A percentile compares a stretch with the other conserved stretches of the same genome.
phyloP scores from a whole-genome alignment of 352 stramenopile genomes.

The Hyphochytrium catenoides region DNA sequence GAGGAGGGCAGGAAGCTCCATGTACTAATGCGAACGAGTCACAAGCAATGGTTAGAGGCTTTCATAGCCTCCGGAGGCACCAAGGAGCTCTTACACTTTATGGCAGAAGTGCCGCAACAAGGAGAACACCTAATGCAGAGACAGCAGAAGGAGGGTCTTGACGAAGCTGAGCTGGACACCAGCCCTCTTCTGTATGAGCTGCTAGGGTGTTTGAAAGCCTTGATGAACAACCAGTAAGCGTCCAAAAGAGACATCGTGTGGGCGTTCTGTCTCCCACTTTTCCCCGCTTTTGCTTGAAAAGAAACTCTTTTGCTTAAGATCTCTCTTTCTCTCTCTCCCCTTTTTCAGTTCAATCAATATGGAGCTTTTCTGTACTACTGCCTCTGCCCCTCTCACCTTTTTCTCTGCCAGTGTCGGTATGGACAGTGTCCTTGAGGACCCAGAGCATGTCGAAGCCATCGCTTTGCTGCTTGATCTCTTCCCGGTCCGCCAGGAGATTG shows the following conservation, averaged over 20 bases:
- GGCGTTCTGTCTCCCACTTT: too few relatives aligned
- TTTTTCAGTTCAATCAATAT: background rate
- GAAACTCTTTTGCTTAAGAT: too few relatives aligned
- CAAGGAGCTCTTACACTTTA: background rate
- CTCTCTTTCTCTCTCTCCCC: background rate
- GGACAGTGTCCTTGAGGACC: slow-evolving; percentile 2
- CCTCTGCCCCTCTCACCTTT: too few relatives aligned
- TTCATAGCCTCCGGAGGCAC: background rate
- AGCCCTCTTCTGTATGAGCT: background rate
- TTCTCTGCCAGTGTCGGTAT: slow-evolving; percentile 6
- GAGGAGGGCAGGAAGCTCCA: slow-evolving; percentile 3
- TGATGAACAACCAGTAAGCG: slow-evolving; percentile 8
- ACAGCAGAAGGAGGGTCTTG: slow-evolving; percentile 1
- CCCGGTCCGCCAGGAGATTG: too few relatives aligned
- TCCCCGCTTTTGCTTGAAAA: too few relatives aligned
- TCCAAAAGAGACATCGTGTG: too few relatives aligned
- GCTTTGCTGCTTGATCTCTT: slow-evolving; percentile 3
- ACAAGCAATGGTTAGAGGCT: too few relatives aligned
- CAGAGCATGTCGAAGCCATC: background rate
- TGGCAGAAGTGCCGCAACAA: slow-evolving; percentile 2
- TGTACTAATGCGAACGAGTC: slow-evolving; percentile 4
- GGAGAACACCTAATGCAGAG: slow-evolving; percentile 3
- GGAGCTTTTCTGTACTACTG: background rate
- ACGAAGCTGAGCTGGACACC: slow-evolving; percentile 1
- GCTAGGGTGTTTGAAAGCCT: slow-evolving; percentile 2